Percentiles rank a stretch among this genome's conserved stretches.
Evolutionary conservation across 148 eudicot genomes (phyloP).

Genomic region (Rhododendron mucronatum): DNA sequence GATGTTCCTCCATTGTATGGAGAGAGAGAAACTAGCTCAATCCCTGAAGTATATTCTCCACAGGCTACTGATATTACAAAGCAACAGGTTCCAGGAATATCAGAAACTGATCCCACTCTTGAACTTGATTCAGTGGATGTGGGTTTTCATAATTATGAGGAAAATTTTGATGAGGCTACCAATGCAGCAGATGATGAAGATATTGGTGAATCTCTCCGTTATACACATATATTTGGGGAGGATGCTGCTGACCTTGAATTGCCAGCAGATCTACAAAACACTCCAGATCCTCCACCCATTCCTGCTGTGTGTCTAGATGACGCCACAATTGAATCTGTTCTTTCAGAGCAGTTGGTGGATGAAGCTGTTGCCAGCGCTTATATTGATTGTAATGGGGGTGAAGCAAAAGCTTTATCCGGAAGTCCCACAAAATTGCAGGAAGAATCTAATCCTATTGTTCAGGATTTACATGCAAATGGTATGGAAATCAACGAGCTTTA

Average conservation of each 20-base stretch:
- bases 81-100: slow-evolving; percentile 21
- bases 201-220: slow-evolving; percentile 1
- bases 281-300: slow-evolving; percentile 18
- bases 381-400: slow-evolving; percentile 15
- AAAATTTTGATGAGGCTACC: slow-evolving; percentile 14
- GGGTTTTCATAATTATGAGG: slow-evolving; percentile 12
- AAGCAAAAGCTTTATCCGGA: slow-evolving; percentile 15
- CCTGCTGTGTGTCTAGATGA: slow-evolving; percentile 20
- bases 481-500: slow-evolving; percentile 17
- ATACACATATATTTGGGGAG: not conserved
- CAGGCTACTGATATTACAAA: slow-evolving; percentile 14
- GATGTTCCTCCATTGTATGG: slow-evolving; percentile 14
- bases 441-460: slow-evolving; percentile 14
- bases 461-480: slow-evolving; percentile 21
- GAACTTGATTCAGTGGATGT: slow-evolving; percentile 20
- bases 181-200: slow-evolving; percentile 14
- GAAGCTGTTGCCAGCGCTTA: slow-evolving; percentile 15
- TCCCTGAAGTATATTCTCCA: slow-evolving; percentile 10
- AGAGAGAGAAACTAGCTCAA: slow-evolving; percentile 18
- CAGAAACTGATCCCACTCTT: slow-evolving; percentile 18
- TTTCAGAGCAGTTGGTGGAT: slow-evolving; percentile 19
- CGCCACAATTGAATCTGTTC: slow-evolving; percentile 16
- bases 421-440: slow-evolving; percentile 19
- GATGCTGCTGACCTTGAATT: slow-evolving; percentile 17
- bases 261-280: slow-evolving; percentile 5